Evolutionary conservation across 495 filamentous ascomycete genomes (phyloP).

Genomic region (Terfezia claveryi): DNA sequence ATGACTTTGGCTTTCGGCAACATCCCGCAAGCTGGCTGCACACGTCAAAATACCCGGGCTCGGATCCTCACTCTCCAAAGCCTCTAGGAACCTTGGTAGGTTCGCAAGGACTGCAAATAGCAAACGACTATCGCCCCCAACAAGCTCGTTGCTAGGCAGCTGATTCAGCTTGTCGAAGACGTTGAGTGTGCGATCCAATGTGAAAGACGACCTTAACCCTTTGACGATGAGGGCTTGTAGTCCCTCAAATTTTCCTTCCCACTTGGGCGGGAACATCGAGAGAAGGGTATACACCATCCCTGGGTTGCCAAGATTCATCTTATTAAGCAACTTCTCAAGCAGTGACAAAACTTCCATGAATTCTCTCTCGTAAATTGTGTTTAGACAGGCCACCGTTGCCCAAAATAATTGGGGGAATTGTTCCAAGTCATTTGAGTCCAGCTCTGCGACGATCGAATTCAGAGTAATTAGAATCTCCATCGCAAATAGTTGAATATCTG

Average conservation of each 20-base stretch:
- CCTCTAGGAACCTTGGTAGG: conserved; percentile 64
- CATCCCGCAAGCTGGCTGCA: conserved; percentile 44
- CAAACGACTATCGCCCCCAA: conserved; percentile 59
- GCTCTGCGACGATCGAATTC: conserved; percentile 64
- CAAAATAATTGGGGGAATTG: conserved; percentile 89
- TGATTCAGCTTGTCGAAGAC: conserved; percentile 55
- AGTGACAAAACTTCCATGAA: conserved; percentile 80
- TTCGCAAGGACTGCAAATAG: conserved; percentile 75
- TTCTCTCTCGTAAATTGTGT: conserved; percentile 87
- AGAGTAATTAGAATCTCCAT: conserved; percentile 93
- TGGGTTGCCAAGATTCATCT: conserved; percentile 57
- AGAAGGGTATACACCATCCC: conserved; percentile 43
- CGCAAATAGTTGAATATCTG: conserved; percentile 80
- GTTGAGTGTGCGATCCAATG: conserved; percentile 51
- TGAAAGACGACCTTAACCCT: conserved; percentile 68
- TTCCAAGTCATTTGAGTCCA: conserved; percentile 57
- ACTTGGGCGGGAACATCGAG: conserved; percentile 59
- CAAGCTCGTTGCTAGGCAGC: conserved; percentile 57
- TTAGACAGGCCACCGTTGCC: conserved; percentile 86
- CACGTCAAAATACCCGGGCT: conserved; percentile 33
- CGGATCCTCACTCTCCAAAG: conserved; percentile 42
- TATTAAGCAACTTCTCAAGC: conserved; percentile 68
- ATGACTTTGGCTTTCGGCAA: conserved; percentile 33
- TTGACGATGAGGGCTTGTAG: conserved; percentile 73
- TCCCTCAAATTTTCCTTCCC: conserved; percentile 79